Conservation (phyloP, 768 basidiomycete species). For the Podaxis sp. region DNA sequence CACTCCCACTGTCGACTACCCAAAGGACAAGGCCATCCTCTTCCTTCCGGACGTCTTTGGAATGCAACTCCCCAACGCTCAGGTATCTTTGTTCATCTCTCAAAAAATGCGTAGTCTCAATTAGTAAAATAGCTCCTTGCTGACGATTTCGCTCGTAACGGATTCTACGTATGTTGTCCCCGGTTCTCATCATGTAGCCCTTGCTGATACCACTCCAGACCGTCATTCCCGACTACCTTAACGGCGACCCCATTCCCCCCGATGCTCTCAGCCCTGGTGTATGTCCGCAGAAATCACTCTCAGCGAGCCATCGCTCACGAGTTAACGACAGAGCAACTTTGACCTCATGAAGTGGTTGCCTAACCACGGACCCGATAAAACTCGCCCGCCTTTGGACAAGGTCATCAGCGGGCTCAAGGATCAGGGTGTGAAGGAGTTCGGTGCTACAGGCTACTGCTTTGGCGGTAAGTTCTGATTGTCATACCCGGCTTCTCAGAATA, state of each 20-base stretch:
- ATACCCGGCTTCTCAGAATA: no score
- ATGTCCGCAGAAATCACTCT: neutral
- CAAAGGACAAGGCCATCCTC: constrained; percentile 53
- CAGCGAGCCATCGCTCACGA: neutral
- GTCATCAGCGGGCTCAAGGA: constrained; percentile 54
- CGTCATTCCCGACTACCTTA: constrained; percentile 10
- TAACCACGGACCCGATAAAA: constrained; percentile 33
- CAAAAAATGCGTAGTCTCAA: neutral
- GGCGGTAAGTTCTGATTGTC: constrained; percentile 38
- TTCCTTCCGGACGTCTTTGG: constrained; percentile 54
- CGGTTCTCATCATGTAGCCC: neutral
- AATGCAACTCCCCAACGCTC: constrained; percentile 37
- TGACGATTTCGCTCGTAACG: constrained; percentile 41
- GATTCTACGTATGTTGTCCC: constrained; percentile 31
- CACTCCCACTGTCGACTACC: constrained; percentile 44
- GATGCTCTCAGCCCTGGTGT: constrained; percentile 8
- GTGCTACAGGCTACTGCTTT: constrained; percentile 65
- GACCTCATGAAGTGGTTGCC: constrained; percentile 39
- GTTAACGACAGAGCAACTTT: constrained; percentile 23
- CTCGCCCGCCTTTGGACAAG: constrained; percentile 49
- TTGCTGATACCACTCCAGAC: neutral
- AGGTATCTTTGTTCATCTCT: constrained; percentile 27
- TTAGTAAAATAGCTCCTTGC: constrained; percentile 27
- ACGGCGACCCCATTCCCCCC: constrained; percentile 8
- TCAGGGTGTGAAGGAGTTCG: constrained; percentile 54